Base-by-base conservation (phyloP, 2,329 filamentous ascomycete genomes). In the Colletotrichum sp. region DNA sequence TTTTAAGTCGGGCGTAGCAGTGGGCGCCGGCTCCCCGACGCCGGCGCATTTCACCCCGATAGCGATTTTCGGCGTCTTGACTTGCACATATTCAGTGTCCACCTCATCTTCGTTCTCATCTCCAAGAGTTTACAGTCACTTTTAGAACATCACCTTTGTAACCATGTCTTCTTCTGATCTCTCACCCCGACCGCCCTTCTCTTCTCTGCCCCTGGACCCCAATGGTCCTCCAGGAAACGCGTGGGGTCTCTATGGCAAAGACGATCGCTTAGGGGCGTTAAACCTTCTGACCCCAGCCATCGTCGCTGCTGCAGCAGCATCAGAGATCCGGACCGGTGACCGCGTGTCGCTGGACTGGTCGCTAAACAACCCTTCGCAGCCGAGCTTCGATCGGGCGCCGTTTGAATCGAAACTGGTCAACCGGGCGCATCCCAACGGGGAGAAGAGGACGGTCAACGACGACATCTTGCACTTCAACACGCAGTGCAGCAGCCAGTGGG, bases 231-330 rank as follows among this genome's bases (percentile, higher is more conserved):
- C 82, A 4, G 87, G 88, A 9, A 91, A 91, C 72, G 88, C 90
- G 8, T 92, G 90, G 90, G 89, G 89, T 1, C 85, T 90, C 6
- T 91, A 89, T 76, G 90, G 89, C 4, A 79, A 83, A 7, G 72
- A 83, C 4, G 90, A 92, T 74, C 83, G 91, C 77, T 83, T 90
- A 13, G 90, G 90, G 28, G 90, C 88, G 78, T 83, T 92, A 2
- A 91, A 91, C 79, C 84, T 90, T 4, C 84, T 92, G 70, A 91
- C 89, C 57, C 87, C 89, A 2, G 85, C 90, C 2, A 82, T 88
- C 30, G 77, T 78, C 38, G 75, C 68, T 16, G 66, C 65, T 1
- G 75, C 77, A 4, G 67, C 77, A 8, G 67, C 75, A 26, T 83
- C 84, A 7, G 75, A 78, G 32, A 77, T 78, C 36, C 26, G 7